Conservation (phyloP, 495 filamentous ascomycete species). For the Neurospora sp. region DNA sequence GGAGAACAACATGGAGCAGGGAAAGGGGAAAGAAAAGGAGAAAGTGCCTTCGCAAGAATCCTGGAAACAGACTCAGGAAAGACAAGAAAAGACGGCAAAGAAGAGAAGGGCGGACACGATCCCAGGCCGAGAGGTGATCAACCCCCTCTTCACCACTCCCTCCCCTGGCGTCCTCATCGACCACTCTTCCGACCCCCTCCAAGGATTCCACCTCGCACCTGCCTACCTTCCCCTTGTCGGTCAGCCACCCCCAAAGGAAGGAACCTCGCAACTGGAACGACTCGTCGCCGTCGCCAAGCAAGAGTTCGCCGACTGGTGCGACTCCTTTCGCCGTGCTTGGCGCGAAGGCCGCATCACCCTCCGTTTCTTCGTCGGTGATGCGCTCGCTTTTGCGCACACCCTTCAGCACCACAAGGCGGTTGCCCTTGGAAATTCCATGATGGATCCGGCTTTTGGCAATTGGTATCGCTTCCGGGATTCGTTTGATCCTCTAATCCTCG, state of each 20-base stretch:
- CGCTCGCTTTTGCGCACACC: conserved; percentile 11
- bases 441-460: not conserved
- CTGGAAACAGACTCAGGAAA: not conserved
- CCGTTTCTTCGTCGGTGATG: conserved; percentile 16
- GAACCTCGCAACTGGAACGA: not conserved
- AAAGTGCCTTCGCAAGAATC: not conserved
- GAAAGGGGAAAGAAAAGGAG: not conserved
- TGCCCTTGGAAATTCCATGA: not conserved
- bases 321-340: conserved; percentile 6
- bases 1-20: not conserved
- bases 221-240: conserved; percentile 6
- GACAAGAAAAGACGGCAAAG: not conserved
- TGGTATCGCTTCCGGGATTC: conserved; percentile 2
- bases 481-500: conserved; percentile 6
- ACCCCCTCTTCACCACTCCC: conserved; percentile 10
- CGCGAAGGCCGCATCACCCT: conserved; percentile 4
- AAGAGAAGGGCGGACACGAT: not conserved
- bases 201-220: conserved; percentile 20
- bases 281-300: conserved; percentile 4
- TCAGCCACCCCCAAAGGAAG: not conserved
- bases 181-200: conserved; percentile 14
- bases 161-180: conserved; percentile 5
- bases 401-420: conserved; percentile 10
- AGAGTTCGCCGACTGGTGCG: conserved; percentile 16
- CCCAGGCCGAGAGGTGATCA: not conserved